These are phyloP conservation scores for Metschnikowia reukaufii DNA, from an alignment of 805 yeast species.

Conservation along the genomic window DNA sequence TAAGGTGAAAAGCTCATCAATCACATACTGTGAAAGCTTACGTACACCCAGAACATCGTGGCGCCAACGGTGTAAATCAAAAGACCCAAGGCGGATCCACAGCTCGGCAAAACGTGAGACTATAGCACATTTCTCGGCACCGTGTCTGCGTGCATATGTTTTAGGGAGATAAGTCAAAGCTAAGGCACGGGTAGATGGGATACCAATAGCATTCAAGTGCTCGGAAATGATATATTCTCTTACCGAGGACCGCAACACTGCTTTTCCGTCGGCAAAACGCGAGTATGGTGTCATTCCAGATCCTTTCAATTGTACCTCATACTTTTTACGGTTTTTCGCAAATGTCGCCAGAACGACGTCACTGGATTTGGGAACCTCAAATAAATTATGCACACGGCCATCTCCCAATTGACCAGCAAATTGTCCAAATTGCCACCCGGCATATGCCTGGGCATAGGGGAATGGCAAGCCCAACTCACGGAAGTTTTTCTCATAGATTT, in stretches of 20 bases:
- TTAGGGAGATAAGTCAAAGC: conserved; percentile 70
- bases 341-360: conserved; percentile 5
- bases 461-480: conserved; percentile 38
- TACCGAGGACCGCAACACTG: conserved; percentile 82
- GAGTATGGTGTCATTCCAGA: conserved; percentile 91
- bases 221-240: conserved; percentile 88
- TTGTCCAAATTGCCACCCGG: conserved; percentile 94
- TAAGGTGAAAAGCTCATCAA: conserved; percentile 57
- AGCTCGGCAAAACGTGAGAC: conserved; percentile 79
- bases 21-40: conserved; percentile 67
- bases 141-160: conserved; percentile 70
- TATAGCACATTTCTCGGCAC: conserved; percentile 79
- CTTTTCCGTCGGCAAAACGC: conserved; percentile 95
- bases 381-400: conserved; percentile 83
- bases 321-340: conserved; percentile 36
- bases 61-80: conserved; percentile 76
- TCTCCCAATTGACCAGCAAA: conserved; percentile 98
- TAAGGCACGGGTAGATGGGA: conserved; percentile 85
- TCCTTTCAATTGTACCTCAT: conserved; percentile 84
- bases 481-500: conserved; percentile 31
- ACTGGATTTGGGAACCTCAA: conserved; percentile 55
- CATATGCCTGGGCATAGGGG: conserved; percentile 90
- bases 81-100: conserved; percentile 88
- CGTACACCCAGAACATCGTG: conserved; percentile 65
- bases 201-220: conserved; percentile 72